Conservation (phyloP, 805 yeast species). For the Starmerella potacharoeniae region DNA sequence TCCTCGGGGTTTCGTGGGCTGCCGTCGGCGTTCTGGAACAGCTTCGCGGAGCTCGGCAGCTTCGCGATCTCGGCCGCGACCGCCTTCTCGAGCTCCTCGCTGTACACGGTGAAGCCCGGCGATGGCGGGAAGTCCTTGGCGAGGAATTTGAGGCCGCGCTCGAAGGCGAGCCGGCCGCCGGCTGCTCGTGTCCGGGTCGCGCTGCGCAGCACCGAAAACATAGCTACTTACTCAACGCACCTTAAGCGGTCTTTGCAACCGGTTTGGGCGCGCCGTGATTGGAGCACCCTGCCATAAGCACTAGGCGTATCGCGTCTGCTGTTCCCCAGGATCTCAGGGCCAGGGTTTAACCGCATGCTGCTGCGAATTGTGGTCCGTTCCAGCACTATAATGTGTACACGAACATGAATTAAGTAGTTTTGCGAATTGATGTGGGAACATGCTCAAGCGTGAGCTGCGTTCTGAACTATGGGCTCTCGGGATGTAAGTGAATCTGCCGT, state of each 20-base stretch:
- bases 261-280: slow-evolving; percentile 3
- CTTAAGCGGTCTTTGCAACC: slow-evolving; percentile 1
- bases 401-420: too few relatives aligned
- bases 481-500: too few relatives aligned
- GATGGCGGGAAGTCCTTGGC: slow-evolving; percentile 27
- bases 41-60: slow-evolving; percentile 52
- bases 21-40: slow-evolving; percentile 68
- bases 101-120: slow-evolving; percentile 37
- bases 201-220: slow-evolving; percentile 11
- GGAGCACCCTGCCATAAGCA: neutral
- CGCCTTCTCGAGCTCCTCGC: slow-evolving; percentile 34
- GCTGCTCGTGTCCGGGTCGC: slow-evolving; percentile 1
- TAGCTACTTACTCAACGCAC: neutral
- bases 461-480: too few relatives aligned
- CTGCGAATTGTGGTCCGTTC: too few relatives aligned
- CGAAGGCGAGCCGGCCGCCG: neutral
- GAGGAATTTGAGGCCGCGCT: slow-evolving; percentile 23
- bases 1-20: slow-evolving; percentile 59
- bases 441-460: too few relatives aligned
- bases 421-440: too few relatives aligned
- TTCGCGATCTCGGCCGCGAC: slow-evolving; percentile 39
- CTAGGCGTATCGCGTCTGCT: neutral
- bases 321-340: neutral
- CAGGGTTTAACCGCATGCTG: neutral
- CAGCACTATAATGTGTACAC: too few relatives aligned